Evolutionary conservation across 345 rosid genomes (phyloP).

Genomic region (Bruguiera sexangula): DNA sequence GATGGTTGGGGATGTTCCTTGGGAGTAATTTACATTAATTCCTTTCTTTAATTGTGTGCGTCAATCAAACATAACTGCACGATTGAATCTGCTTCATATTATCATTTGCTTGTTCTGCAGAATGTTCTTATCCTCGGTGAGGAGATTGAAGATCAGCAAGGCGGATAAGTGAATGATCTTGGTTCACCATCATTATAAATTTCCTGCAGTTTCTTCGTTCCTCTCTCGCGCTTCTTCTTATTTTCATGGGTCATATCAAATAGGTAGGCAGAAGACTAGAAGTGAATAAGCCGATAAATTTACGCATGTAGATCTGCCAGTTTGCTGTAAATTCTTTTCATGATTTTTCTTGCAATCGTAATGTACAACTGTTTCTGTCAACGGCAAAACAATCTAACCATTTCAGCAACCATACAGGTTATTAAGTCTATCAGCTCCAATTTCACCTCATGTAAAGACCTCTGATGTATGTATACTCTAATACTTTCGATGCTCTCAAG

Average conservation of each 20-base stretch:
- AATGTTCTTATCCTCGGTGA: constrained; percentile 81
- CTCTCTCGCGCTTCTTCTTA: not conserved
- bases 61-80: too few relatives aligned
- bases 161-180: constrained; percentile 31
- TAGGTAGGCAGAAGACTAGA: not conserved
- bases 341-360: too few relatives aligned
- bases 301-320: not conserved
- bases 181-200: not conserved
- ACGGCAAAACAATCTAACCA: too few relatives aligned
- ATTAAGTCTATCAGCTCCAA: too few relatives aligned
- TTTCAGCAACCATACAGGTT: too few relatives aligned
- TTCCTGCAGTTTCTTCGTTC: not conserved
- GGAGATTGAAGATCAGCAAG: constrained; percentile 86
- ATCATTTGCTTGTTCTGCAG: constrained; percentile 26
- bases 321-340: not conserved
- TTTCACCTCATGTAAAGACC: too few relatives aligned
- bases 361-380: too few relatives aligned
- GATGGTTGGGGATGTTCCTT: constrained; percentile 99
- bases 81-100: too few relatives aligned
- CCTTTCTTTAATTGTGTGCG: too few relatives aligned
- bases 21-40: constrained; percentile 62
- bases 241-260: not conserved
- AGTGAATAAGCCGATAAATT: not conserved
- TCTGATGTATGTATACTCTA: too few relatives aligned
- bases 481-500: too few relatives aligned